These are phyloP conservation scores for Alternaria gaisen DNA, from an alignment of 2,329 filamentous ascomycete species.

Conservation along the genomic window DNA sequence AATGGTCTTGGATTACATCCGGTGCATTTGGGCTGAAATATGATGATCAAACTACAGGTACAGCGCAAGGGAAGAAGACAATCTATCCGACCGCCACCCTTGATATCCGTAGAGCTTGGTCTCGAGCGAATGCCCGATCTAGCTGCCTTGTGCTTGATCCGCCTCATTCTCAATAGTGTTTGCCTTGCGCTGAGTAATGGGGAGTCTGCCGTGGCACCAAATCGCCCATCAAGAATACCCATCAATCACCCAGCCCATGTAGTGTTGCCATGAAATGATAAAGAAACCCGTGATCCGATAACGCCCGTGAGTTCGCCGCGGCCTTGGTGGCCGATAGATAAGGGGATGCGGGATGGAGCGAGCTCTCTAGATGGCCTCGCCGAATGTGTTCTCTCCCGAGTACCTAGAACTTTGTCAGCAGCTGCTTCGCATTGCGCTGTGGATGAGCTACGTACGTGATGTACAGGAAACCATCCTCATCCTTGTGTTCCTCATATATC, in stretches of 20 bases:
- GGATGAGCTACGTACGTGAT: conserved; percentile 74
- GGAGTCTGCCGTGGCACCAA: conserved; percentile 13
- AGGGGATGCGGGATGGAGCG: conserved; percentile 19
- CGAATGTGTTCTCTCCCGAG: conserved; percentile 99
- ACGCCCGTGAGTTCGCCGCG: conserved; percentile 41
- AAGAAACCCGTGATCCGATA: conserved; percentile 39
- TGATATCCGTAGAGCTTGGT: neutral
- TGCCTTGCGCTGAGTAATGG: conserved; percentile 18
- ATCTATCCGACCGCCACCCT: conserved; percentile 10
- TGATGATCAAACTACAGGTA: conserved; percentile 34
- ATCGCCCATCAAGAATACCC: conserved; percentile 22
- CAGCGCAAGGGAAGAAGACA: conserved; percentile 26
- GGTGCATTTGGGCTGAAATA: conserved; percentile 31
- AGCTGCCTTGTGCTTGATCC: conserved; percentile 9
- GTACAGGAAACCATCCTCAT: conserved; percentile 89
- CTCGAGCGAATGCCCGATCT: neutral
- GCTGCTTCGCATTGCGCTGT: neutral
- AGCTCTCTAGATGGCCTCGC: conserved; percentile 57
- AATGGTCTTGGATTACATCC: conserved; percentile 20
- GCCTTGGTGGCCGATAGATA: conserved; percentile 32
- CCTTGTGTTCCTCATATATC: conserved; percentile 99
- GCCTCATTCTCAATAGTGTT: conserved; percentile 6
- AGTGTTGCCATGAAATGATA: conserved; percentile 29
- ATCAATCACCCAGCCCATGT: conserved; percentile 28
- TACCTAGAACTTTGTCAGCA: conserved; percentile 64